A percentile compares a stretch with the other conserved stretches of the same genome.
phyloP scores from a whole-genome alignment of 306 rosid genomes.

The Cyamopsis tetragonoloba region DNA sequence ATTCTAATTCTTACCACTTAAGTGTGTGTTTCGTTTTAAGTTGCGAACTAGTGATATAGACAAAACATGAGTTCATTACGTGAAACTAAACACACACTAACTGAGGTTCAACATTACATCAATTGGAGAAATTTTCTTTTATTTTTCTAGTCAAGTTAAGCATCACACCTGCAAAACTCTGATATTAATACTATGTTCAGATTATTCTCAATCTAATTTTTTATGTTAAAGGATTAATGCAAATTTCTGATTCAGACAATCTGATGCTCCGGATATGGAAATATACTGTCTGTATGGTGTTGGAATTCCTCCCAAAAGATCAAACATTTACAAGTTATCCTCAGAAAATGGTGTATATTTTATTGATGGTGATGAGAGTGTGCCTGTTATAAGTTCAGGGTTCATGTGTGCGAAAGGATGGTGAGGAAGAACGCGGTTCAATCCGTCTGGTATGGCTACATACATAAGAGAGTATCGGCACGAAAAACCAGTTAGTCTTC shows the following conservation, averaged over 20 bases:
- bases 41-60: too few species aligned
- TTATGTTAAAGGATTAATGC: not conserved
- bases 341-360: conserved; percentile 44
- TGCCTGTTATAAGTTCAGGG: conserved; percentile 62
- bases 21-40: too few species aligned
- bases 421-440: conserved; percentile 74
- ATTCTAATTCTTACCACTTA: too few species aligned
- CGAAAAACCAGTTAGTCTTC: conserved; percentile 41
- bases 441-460: conserved; percentile 57
- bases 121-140: not conserved
- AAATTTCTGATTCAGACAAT: conserved; percentile 46
- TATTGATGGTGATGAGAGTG: conserved; percentile 64
- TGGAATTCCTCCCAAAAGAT: conserved; percentile 63
- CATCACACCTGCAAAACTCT: not conserved
- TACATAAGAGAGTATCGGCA: conserved; percentile 59
- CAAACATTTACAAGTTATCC: conserved; percentile 44
- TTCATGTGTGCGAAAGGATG: conserved; percentile 85
- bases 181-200: not conserved
- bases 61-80: too few species aligned
- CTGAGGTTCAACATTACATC: not conserved
- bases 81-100: too few species aligned
- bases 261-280: conserved; percentile 74
- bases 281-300: conserved; percentile 72
- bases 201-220: not conserved
- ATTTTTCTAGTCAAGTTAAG: not conserved